Evolutionary conservation across 441 rosid species (phyloP), one percentile per base, ranked within the genome.

Genomic region (Arabidopsis hybrid): DNA sequence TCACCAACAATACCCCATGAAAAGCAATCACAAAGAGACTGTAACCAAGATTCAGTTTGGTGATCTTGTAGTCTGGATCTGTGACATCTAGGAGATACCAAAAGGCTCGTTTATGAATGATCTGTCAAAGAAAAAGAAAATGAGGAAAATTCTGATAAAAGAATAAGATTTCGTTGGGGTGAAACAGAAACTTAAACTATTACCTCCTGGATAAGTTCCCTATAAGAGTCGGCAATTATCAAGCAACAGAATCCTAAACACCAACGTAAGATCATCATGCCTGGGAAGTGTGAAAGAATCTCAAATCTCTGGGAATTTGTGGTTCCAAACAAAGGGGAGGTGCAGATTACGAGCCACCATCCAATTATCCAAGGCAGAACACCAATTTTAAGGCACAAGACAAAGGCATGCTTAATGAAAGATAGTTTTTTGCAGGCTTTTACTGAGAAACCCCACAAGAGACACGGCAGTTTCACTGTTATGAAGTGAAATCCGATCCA

Each of bases 31-130:
- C 77, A 65, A 65, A 73, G 42, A 73, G 10, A 57, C 47, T 65
- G 71, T 65, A 7, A 46, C 66, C 40, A 35, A 73, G 31, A 36
- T 73, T 8, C 35, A 65, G 47, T 14, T 46, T 38, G 34, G 71
- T 64, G 58, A 73, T 57, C 40, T 65, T 36, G 66, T 73, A 73
- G n/a, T 64, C 18, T 36, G 77, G 77, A 65, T 73, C 71, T n/a
- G 60, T 65, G 59, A 73, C 51, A 47, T 57, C 77, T 73, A 45
- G 38, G 31, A 73, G 77, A 32, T 52, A 73, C 72, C 72, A 65
- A 73, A 73, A 65, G 26, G 66, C 72, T 36, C 72, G 72, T 73
- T 16, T 65, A 49, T 57, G 77, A 47, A 65, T 29, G 40, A 73
- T 65, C 77, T 73, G 77, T 11, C 43, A 35, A 45, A 16, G 35